These are phyloP conservation scores for Microglena sp. DNA, from an alignment of 139 green algal genomes.

Conservation along the genomic window DNA sequence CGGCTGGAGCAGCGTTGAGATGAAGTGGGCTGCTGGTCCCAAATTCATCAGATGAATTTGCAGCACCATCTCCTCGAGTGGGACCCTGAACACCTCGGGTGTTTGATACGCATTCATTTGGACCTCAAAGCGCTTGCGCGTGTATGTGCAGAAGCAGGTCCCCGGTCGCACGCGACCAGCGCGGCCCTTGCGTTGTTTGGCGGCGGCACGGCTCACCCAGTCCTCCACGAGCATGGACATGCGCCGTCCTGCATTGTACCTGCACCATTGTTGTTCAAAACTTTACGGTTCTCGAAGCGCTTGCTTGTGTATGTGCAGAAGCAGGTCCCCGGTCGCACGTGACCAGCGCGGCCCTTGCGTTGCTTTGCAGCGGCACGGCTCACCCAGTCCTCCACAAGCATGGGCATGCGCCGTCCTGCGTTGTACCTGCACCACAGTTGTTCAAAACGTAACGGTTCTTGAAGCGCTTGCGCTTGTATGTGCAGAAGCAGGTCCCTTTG, in stretches of 20 bases:
- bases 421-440: slow-evolving; percentile 1
- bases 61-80: slow-evolving; percentile 88
- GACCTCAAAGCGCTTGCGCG: slow-evolving; percentile 47
- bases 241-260: slow-evolving; percentile 9
- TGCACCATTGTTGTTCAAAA: too few species aligned
- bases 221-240: slow-evolving; percentile 78
- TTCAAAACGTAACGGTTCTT: too few species aligned
- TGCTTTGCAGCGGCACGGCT: slow-evolving; percentile 35
- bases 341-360: slow-evolving; percentile 64
- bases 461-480: slow-evolving; percentile 60
- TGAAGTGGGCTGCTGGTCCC: slow-evolving; percentile 54
- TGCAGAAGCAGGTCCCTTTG: slow-evolving; percentile 84
- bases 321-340: slow-evolving; percentile 73
- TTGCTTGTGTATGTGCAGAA: slow-evolving; percentile 75
- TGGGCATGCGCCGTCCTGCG: slow-evolving; percentile 37
- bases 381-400: slow-evolving; percentile 78
- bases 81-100: slow-evolving; percentile 82
- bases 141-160: slow-evolving; percentile 79
- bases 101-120: slow-evolving; percentile 62
- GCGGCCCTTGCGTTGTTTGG: slow-evolving; percentile 51
- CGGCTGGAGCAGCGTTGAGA: slow-evolving; percentile 61
- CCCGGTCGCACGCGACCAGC: slow-evolving; percentile 83
- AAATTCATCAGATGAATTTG: slow-evolving; percentile 78
- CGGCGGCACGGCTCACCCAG: slow-evolving; percentile 42
- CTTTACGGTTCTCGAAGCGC: slow-evolving; percentile 56